phyloP scores from a whole-genome alignment of 2,329 filamentous ascomycete species.

The Aureobasidium zeae region DNA sequence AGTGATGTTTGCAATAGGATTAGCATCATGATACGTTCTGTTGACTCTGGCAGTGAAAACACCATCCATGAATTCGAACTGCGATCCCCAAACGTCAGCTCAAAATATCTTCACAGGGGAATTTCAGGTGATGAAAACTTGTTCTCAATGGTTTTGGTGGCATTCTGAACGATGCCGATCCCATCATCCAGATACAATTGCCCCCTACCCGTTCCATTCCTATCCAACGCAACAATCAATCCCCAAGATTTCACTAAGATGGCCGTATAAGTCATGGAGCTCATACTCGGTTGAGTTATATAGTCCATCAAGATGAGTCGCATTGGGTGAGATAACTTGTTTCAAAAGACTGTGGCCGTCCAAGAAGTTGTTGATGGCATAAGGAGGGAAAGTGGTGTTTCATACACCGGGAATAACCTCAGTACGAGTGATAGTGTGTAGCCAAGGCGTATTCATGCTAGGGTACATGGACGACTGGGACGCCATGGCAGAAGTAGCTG shows the following conservation, averaged over 20 bases:
- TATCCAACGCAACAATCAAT: slow-evolving; percentile 22
- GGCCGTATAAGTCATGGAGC: slow-evolving; percentile 22
- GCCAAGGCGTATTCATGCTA: slow-evolving; percentile 16
- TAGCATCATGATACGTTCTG: too few relatives aligned
- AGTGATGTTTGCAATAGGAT: too few relatives aligned
- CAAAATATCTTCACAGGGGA: too few relatives aligned
- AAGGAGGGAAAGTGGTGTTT: slow-evolving; percentile 22
- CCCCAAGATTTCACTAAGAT: slow-evolving; percentile 20
- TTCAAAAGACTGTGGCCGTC: slow-evolving; percentile 21
- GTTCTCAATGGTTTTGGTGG: slow-evolving; percentile 22
- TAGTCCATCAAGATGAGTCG: slow-evolving; percentile 21
- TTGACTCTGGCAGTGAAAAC: too few relatives aligned
- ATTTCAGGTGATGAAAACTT: too few relatives aligned
- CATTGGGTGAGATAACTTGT: slow-evolving; percentile 19
- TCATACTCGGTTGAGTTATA: slow-evolving; percentile 23
- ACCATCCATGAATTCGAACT: too few relatives aligned
- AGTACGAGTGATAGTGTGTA: slow-evolving; percentile 18
- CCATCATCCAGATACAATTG: slow-evolving; percentile 24
- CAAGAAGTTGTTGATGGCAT: slow-evolving; percentile 22
- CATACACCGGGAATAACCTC: slow-evolving; percentile 20
- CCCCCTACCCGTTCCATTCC: slow-evolving; percentile 19
- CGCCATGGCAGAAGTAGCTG: slow-evolving; percentile 17
- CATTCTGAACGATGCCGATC: slow-evolving; percentile 21
- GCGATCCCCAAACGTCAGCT: too few relatives aligned
- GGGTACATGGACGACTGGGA: slow-evolving; percentile 19